A percentile compares a stretch with the other conserved stretches of the same genome.
Evolutionary conservation across 129 eudicot genomes (phyloP).

Genomic region (Apium graveolens): DNA sequence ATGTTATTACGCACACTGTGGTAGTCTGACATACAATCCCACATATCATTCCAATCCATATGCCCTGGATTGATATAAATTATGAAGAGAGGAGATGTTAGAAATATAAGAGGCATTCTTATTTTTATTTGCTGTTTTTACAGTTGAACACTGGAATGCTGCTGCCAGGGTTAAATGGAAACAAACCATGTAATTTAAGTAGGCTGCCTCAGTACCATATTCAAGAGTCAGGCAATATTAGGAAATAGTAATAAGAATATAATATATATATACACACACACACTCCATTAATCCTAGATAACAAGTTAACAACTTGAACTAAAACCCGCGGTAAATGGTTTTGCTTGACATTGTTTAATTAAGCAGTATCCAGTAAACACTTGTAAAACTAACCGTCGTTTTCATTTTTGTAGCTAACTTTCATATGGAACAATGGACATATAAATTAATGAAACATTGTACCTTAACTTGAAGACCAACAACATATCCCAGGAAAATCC

Average conservation of each 20-base stretch:
- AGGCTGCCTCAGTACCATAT: no score
- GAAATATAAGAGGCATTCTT: neutral
- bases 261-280: no score
- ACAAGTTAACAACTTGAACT: no score
- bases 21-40: constrained; percentile 42
- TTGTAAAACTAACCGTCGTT: neutral
- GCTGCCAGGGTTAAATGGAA: neutral
- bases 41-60: constrained; percentile 72
- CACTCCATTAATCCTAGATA: no score
- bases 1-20: constrained; percentile 33
- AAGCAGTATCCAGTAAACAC: no score
- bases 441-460: neutral
- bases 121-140: neutral
- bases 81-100: neutral
- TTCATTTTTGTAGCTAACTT: neutral
- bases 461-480: constrained; percentile 61
- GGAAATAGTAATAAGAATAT: no score
- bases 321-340: no score
- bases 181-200: neutral
- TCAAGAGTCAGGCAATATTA: no score
- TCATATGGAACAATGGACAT: neutral
- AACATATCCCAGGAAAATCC: constrained; percentile 62
- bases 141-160: neutral
- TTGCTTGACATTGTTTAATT: no score
- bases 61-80: no score